Evolutionary conservation across 176 grass and related monocot species (phyloP).

Genomic region (Carex pumila): DNA sequence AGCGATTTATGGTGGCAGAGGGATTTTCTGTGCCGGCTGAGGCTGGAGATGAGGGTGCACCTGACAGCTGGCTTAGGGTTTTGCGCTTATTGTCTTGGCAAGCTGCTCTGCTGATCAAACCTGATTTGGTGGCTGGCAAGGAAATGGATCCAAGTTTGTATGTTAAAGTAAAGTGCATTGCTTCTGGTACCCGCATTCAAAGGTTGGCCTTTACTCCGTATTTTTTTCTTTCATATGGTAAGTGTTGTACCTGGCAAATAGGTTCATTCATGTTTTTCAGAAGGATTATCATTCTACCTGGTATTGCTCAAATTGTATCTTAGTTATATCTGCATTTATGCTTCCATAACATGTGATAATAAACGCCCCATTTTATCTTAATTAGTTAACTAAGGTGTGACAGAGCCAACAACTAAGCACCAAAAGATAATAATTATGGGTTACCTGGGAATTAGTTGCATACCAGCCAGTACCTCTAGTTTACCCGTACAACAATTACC

Average conservation of each 20-base stretch:
- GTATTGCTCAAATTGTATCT: neutral
- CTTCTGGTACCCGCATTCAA: slow-evolving; percentile 55
- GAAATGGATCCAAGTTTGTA: slow-evolving; percentile 90
- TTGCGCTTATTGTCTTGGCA: slow-evolving; percentile 75
- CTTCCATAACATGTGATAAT: neutral
- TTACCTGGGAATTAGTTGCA: neutral
- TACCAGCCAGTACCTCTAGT: neutral
- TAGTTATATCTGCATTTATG: neutral
- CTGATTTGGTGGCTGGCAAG: slow-evolving; percentile 70
- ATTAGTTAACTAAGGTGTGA: neutral
- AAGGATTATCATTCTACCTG: neutral
- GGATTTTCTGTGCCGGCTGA: slow-evolving; percentile 40
- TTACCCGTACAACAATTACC: neutral
- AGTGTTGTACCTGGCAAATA: neutral
- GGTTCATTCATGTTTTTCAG: neutral
- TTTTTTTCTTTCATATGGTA: neutral
- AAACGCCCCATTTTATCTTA: neutral
- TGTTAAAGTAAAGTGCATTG: slow-evolving; percentile 88
- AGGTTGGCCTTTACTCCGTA: slow-evolving; percentile 40
- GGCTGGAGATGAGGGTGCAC: slow-evolving; percentile 29
- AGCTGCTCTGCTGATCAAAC: slow-evolving; percentile 69
- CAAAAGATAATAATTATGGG: neutral
- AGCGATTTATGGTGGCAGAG: slow-evolving; percentile 72
- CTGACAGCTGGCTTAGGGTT: slow-evolving; percentile 64
- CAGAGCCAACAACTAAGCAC: neutral